Percentiles rank a stretch among this genome's conserved stretches.
Evolutionary conservation across 129 eudicot genomes (phyloP).

Genomic region (Helichrysum umbraculigerum): DNA sequence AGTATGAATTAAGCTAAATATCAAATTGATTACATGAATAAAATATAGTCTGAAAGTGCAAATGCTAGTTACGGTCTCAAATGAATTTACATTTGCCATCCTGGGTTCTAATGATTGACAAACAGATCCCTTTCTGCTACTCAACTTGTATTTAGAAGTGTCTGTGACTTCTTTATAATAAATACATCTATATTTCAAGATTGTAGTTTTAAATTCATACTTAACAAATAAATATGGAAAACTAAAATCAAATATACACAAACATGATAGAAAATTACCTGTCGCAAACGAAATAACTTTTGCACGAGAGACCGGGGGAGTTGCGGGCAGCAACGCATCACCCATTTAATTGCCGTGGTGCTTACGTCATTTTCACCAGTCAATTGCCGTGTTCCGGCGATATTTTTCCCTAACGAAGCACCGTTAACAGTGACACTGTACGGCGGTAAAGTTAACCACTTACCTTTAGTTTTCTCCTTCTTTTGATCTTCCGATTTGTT

Average conservation of each 20-base stretch:
- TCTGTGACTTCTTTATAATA: not conserved
- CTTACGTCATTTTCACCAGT: not conserved
- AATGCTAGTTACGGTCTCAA: not conserved
- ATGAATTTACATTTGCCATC: not conserved
- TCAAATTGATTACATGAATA: not conserved
- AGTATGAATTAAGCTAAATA: not conserved
- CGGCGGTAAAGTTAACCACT: slow-evolving; percentile 82
- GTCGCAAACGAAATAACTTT: slow-evolving; percentile 88
- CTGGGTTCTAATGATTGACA: too few relatives aligned
- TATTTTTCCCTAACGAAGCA: slow-evolving; percentile 53
- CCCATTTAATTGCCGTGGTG: slow-evolving; percentile 78
- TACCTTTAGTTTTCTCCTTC: slow-evolving; percentile 28
- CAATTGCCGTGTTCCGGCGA: slow-evolving; percentile 13
- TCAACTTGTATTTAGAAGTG: not conserved
- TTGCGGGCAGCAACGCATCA: slow-evolving; percentile 74
- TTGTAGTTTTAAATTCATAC: not conserved
- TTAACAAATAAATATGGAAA: not conserved
- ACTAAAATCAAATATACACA: not conserved
- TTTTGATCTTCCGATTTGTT: slow-evolving; percentile 25
- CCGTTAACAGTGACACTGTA: slow-evolving; percentile 50
- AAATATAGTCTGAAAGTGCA: not conserved
- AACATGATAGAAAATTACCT: slow-evolving; percentile 40
- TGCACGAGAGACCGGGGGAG: slow-evolving; percentile 85
- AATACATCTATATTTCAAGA: too few relatives aligned
- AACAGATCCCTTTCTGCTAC: not conserved